phyloP scores from a whole-genome alignment of 2,329 filamentous ascomycete species.

The Microdochium nivale region DNA sequence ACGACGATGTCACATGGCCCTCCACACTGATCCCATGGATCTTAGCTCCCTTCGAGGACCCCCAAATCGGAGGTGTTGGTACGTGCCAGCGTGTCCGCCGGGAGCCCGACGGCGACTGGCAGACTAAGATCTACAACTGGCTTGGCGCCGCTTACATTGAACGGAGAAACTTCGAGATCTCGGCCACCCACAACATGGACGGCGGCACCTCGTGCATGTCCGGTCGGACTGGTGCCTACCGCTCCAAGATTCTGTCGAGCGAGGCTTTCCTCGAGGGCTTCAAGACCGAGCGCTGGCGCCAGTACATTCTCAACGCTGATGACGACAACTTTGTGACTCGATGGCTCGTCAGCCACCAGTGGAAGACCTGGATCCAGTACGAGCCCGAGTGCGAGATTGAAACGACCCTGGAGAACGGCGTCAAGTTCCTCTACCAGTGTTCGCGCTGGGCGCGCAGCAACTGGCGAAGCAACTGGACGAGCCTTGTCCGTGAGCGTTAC shows the following conservation, averaged over 20 bases:
- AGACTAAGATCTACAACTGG: conserved; percentile 71
- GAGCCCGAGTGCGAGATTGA: conserved; percentile 83
- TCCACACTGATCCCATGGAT: conserved; percentile 82
- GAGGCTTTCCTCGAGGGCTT: conserved; percentile 81
- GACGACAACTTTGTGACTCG: conserved; percentile 98
- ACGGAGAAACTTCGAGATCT: conserved; percentile 92
- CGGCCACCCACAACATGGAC: conserved; percentile 88
- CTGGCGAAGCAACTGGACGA: conserved; percentile 94
- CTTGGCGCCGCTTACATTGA: conserved; percentile 88
- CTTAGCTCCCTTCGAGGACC: conserved; percentile 82
- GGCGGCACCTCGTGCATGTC: conserved; percentile 96
- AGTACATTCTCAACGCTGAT: conserved; percentile 87
- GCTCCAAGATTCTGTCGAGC: conserved; percentile 78
- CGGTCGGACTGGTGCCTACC: conserved; percentile 86
- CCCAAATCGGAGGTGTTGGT: conserved; percentile 77
- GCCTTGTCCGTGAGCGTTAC: conserved; percentile 71
- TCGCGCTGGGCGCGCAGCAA: conserved; percentile 94
- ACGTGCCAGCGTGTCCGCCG: conserved; percentile 83
- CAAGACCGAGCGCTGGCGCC: conserved; percentile 82
- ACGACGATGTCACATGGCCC: conserved; percentile 94
- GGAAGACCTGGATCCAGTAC: conserved; percentile 95
- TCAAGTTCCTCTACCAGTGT: conserved; percentile 88
- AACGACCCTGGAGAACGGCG: conserved; percentile 84
- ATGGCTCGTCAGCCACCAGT: conserved; percentile 86
- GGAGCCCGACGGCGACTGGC: conserved; percentile 49